phyloP scores from a whole-genome alignment of 2,329 filamentous ascomycete genomes.

The Rhynchosporium secalis region DNA sequence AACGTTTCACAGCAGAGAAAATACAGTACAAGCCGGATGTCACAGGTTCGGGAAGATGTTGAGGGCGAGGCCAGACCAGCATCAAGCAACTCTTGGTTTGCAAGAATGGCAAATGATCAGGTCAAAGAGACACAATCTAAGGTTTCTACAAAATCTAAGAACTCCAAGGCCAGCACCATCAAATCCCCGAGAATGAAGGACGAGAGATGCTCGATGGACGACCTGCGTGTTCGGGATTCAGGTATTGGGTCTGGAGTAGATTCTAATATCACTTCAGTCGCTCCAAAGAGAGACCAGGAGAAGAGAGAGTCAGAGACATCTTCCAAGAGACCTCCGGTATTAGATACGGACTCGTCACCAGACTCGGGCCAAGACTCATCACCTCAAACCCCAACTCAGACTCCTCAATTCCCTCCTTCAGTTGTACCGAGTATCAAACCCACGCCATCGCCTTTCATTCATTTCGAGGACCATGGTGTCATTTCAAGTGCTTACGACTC shows the following conservation, averaged over 20 bases:
- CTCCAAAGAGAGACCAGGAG: constrained; percentile 40
- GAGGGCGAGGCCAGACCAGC: constrained; percentile 43
- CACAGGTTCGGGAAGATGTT: constrained; percentile 43
- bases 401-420: constrained; percentile 47
- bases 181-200: constrained; percentile 38
- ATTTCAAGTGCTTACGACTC: constrained; percentile 37
- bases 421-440: constrained; percentile 34
- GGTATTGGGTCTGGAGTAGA: constrained; percentile 38
- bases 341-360: constrained; percentile 45
- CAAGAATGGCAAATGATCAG: constrained; percentile 26
- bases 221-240: constrained; percentile 20
- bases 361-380: constrained; percentile 55
- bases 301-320: constrained; percentile 45
- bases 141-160: constrained; percentile 54
- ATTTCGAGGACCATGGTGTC: constrained; percentile 41
- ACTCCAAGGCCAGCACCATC: constrained; percentile 58
- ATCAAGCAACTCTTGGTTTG: constrained; percentile 49
- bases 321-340: constrained; percentile 25
- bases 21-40: constrained; percentile 40
- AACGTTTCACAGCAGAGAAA: constrained; percentile 51
- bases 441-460: constrained; percentile 38
- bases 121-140: constrained; percentile 52
- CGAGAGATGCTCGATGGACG: constrained; percentile 16
- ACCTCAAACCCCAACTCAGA: constrained; percentile 60
- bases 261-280: constrained; percentile 44